phyloP scores from a whole-genome alignment of 177 flowering plant species.

The Vitis hybrid region DNA sequence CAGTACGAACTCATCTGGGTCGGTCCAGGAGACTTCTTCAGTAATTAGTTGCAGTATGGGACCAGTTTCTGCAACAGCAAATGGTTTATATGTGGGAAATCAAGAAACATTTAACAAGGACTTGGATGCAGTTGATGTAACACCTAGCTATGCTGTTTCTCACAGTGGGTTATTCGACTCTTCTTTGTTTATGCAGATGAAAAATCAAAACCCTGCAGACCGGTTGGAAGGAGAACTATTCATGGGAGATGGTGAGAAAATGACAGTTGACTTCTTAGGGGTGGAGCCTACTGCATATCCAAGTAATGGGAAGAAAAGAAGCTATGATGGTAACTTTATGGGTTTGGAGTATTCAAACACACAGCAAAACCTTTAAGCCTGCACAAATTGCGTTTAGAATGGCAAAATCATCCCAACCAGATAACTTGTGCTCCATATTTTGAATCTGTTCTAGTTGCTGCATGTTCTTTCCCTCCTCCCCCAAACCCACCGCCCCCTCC shows the following conservation, averaged over 20 bases:
- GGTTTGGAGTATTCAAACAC: conserved; percentile 5
- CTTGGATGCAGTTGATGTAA: conserved; percentile 15
- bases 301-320: conserved; percentile 15
- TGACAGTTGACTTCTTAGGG: conserved; percentile 50
- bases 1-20: conserved; percentile 19
- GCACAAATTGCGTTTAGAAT: conserved; percentile 15
- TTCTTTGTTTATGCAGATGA: conserved; percentile 17
- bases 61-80: conserved; percentile 4
- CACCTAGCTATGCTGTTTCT: neutral
- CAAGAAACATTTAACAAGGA: conserved; percentile 11
- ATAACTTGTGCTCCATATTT: too few relatives aligned
- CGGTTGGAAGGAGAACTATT: conserved; percentile 2
- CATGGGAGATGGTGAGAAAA: conserved; percentile 24
- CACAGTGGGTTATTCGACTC: conserved; percentile 19
- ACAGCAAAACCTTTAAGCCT: conserved; percentile 5
- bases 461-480: too few relatives aligned
- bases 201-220: conserved; percentile 11
- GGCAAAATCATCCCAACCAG: neutral
- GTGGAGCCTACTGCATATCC: conserved; percentile 22
- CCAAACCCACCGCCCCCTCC: too few relatives aligned
- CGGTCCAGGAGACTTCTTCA: conserved; percentile 15
- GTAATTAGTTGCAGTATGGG: conserved; percentile 10
- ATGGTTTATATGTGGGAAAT: conserved; percentile 15
- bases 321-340: conserved; percentile 8
- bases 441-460: too few relatives aligned